phyloP scores from a whole-genome alignment of 306 rosid species.

The Oxytropis ochrocephala region DNA sequence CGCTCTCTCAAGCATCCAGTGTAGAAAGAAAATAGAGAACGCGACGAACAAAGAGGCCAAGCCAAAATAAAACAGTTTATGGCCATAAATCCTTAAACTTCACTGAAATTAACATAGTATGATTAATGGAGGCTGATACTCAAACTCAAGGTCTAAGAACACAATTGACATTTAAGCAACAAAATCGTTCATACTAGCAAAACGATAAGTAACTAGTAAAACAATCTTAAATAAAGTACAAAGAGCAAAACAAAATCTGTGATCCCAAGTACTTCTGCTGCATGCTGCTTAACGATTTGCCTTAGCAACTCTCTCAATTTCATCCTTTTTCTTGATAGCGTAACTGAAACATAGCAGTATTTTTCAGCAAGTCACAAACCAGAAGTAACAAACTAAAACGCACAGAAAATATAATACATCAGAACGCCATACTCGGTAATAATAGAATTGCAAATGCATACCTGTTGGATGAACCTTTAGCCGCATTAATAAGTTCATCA shows the following conservation, averaged over 20 bases:
- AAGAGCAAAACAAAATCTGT: background rate
- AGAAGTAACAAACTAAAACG: background rate
- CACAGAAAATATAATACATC: too few species aligned
- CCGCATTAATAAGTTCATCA: constrained; percentile 33
- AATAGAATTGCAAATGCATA: background rate
- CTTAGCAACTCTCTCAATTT: constrained; percentile 13
- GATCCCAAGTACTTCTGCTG: background rate
- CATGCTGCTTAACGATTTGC: constrained; percentile 42
- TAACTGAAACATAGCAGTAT: constrained; percentile 24
- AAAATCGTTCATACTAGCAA: background rate
- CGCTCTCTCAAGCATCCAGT: too few species aligned
- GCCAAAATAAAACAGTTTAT: too few species aligned
- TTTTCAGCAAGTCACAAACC: background rate
- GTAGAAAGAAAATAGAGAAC: too few species aligned
- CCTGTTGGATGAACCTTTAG: constrained; percentile 66
- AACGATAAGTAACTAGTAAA: background rate
- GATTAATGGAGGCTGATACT: too few species aligned
- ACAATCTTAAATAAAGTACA: background rate
- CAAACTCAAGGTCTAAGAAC: too few species aligned
- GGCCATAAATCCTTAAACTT: too few species aligned
- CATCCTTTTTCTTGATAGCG: constrained; percentile 60
- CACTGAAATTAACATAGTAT: too few species aligned
- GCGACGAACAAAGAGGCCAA: too few species aligned
- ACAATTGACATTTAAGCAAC: background rate
- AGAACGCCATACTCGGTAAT: too few species aligned